Percentiles rank a stretch among this genome's conserved stretches.
Conservation (phyloP, 1,139 yeast genomes). For the Debaryomyces fabryi region DNA sequence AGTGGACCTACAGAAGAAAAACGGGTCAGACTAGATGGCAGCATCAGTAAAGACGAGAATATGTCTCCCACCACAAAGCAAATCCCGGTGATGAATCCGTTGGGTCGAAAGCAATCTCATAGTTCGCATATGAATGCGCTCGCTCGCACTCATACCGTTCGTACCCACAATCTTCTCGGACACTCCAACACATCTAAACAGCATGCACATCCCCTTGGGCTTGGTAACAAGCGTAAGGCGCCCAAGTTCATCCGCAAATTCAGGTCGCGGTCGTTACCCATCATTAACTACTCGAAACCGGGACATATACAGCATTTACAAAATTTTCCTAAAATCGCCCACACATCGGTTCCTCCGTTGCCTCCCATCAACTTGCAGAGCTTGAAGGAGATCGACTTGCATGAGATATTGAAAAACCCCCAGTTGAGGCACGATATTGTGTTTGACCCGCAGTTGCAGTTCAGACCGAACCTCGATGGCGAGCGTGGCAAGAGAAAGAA, state of each 20-base stretch:
- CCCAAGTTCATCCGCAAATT: slow-evolving; percentile 44
- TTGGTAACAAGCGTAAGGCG: slow-evolving; percentile 25
- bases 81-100: slow-evolving; percentile 9
- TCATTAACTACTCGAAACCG: slow-evolving; percentile 36
- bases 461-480: slow-evolving; percentile 89
- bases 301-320: slow-evolving; percentile 16
- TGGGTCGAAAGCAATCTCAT: slow-evolving; percentile 7
- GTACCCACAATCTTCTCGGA: slow-evolving; percentile 3
- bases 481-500: slow-evolving; percentile 84
- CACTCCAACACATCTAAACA: background rate
- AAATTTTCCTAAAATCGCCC: slow-evolving; percentile 9
- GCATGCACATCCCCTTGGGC: slow-evolving; percentile 6
- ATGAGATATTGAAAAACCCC: slow-evolving; percentile 88
- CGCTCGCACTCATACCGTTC: slow-evolving; percentile 3
- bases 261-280: slow-evolving; percentile 47
- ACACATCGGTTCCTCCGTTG: slow-evolving; percentile 33
- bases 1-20: slow-evolving; percentile 13
- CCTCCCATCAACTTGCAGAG: slow-evolving; percentile 90
- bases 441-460: slow-evolving; percentile 90
- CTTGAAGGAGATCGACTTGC: slow-evolving; percentile 82
- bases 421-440: slow-evolving; percentile 90
- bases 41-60: slow-evolving; percentile 8
- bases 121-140: slow-evolving; percentile 5
- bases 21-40: slow-evolving; percentile 14
- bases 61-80: slow-evolving; percentile 9